A percentile compares a stretch with the other conserved stretches of the same genome.
Conservation (phyloP, 2,329 filamentous ascomycete genomes). For the Botrytis fabae region DNA sequence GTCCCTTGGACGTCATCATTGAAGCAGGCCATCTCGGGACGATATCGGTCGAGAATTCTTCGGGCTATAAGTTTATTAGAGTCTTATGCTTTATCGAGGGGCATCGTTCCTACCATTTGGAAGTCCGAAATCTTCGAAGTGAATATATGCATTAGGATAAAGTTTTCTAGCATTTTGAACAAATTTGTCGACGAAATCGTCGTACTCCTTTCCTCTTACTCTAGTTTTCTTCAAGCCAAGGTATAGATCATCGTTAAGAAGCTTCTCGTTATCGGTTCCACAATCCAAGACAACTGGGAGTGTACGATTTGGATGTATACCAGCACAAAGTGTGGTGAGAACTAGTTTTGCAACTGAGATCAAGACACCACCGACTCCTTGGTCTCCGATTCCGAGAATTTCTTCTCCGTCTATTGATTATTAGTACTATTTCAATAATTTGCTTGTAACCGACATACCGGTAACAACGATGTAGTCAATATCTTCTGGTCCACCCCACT, state of each 20-base stretch:
- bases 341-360: slow-evolving; percentile 84
- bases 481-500: slow-evolving; percentile 70
- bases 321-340: slow-evolving; percentile 82
- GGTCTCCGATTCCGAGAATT: slow-evolving; percentile 87
- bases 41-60: slow-evolving; percentile 74
- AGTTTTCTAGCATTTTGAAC: slow-evolving; percentile 65
- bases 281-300: slow-evolving; percentile 83
- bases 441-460: slow-evolving; percentile 56
- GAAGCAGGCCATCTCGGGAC: slow-evolving; percentile 75
- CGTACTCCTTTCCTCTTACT: slow-evolving; percentile 70
- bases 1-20: slow-evolving; percentile 92
- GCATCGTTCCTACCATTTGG: slow-evolving; percentile 55
- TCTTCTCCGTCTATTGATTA: slow-evolving; percentile 55
- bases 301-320: slow-evolving; percentile 76
- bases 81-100: background rate
- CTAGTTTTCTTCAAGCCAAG: slow-evolving; percentile 70
- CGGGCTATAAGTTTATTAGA: slow-evolving; percentile 45
- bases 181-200: slow-evolving; percentile 74
- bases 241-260: slow-evolving; percentile 76
- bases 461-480: slow-evolving; percentile 88
- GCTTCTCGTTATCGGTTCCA: slow-evolving; percentile 76
- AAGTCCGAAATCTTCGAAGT: slow-evolving; percentile 88
- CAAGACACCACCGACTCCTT: slow-evolving; percentile 80
- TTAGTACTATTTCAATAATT: slow-evolving; percentile 26
- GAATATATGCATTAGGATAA: slow-evolving; percentile 79